Conservation (phyloP, 2,329 filamentous ascomycete genomes). For the Phyllosticta paracitricarpa region DNA sequence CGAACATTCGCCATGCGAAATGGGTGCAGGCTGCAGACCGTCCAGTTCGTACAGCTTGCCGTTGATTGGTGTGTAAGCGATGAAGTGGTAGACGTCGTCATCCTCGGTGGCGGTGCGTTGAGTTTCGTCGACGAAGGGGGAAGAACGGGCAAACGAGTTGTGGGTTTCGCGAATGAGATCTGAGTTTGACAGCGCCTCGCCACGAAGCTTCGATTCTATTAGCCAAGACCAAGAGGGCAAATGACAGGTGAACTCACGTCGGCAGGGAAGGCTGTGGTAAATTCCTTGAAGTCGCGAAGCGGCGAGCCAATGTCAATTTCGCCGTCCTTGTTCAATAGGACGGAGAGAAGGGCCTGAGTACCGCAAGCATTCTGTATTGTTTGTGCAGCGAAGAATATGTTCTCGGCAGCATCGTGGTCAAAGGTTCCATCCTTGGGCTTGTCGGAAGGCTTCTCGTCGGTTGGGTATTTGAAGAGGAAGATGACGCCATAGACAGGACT, state of each 20-base stretch:
- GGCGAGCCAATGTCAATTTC: conserved; percentile 62
- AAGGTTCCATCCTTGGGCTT: conserved; percentile 72
- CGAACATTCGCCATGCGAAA: conserved; percentile 70
- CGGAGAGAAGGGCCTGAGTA: conserved; percentile 86
- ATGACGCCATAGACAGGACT: conserved; percentile 89
- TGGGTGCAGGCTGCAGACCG: conserved; percentile 85
- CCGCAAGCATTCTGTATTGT: conserved; percentile 98
- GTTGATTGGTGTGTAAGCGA: conserved; percentile 79
- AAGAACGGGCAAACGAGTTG: conserved; percentile 81
- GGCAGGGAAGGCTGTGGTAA: conserved; percentile 70
- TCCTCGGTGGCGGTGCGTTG: conserved; percentile 58
- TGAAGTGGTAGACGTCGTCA: conserved; percentile 95
- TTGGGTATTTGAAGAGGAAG: conserved; percentile 96
- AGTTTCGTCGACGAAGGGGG: conserved; percentile 89
- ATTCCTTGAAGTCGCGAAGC: conserved; percentile 73
- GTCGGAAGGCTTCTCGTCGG: conserved; percentile 53
- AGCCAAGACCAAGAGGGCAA: neutral
- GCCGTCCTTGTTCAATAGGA: conserved; percentile 73
- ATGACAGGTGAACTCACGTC: conserved; percentile 27
- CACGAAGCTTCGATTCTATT: conserved; percentile 44
- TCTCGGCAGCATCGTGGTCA: conserved; percentile 63
- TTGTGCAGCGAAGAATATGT: conserved; percentile 88
- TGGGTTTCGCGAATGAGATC: conserved; percentile 54
- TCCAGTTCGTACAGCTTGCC: conserved; percentile 87
- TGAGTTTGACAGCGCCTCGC: conserved; percentile 61